Evolutionary conservation across 2,329 filamentous ascomycete genomes (phyloP).

Genomic region (Elsinoe arachidis): DNA sequence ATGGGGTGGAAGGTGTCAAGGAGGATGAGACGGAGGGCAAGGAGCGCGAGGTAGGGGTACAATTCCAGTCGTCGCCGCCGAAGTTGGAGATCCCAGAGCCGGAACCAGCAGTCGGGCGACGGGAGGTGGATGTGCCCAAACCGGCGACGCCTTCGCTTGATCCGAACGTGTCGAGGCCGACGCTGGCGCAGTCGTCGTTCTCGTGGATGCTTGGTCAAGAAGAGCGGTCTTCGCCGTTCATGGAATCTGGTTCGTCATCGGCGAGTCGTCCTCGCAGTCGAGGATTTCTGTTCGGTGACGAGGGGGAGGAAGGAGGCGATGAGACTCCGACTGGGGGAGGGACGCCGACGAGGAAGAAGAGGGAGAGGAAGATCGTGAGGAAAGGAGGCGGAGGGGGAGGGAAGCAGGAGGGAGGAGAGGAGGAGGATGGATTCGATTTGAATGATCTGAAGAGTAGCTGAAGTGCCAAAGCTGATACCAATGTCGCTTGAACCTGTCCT

Average conservation of each 20-base stretch:
- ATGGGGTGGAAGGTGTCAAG: not conserved
- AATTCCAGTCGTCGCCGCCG: not conserved
- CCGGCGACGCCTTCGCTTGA: constrained; percentile 2
- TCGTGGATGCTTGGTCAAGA: constrained; percentile 61
- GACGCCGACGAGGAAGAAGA: constrained; percentile 1
- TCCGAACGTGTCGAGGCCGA: constrained; percentile 34
- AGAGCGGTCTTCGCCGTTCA: constrained; percentile 12
- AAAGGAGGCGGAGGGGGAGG: constrained; percentile 1
- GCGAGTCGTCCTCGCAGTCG: constrained; percentile 16
- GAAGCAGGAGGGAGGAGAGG: not conserved
- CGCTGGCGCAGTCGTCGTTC: constrained; percentile 65
- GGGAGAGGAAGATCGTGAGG: constrained; percentile 6
- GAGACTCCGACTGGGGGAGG: not conserved
- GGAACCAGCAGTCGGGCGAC: constrained; percentile 40
- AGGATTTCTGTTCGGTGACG: constrained; percentile 20
- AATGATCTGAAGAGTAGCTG: constrained; percentile 13
- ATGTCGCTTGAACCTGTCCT: too few species aligned
- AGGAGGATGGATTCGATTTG: constrained; percentile 16
- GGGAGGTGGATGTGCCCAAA: constrained; percentile 26
- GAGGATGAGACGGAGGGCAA: not conserved
- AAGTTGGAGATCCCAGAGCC: not conserved
- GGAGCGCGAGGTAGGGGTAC: not conserved
- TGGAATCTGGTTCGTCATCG: constrained; percentile 14
- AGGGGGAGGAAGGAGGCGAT: constrained; percentile 7
- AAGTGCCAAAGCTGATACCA: not conserved